Base-by-base conservation (phyloP, 1,139 yeast genomes). In the Suhomyces bokatorum region DNA sequence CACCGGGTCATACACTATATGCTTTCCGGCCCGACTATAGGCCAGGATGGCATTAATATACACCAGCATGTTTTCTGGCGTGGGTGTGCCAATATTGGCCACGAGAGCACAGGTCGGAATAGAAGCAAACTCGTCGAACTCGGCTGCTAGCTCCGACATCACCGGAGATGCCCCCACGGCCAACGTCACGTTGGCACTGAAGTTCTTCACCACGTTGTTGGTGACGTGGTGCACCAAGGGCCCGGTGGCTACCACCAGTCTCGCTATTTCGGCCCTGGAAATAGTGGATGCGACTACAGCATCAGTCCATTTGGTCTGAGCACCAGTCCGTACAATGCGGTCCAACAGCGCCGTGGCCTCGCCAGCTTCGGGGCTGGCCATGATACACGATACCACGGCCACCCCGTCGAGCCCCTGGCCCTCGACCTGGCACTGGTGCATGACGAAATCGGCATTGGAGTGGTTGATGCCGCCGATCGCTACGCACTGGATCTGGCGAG, bases 181-280 rank as follows among this genome's bases (percentile, higher is more conserved):
- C 44, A 91, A 68, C 0, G 95, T 82, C n/a, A 88, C 87, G 57
- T 91, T 90, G 27, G 98, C 97, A 51, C 90, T 85, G 59, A 88
- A 83, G 59, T 88, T 85, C 59, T 88, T 87, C 33, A 87, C 97
- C n/a, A 91, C 97, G 45, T 79, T 78, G 59, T 91, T 91, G 32
- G 97, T 90, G 50, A 91, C 84, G 55, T 90, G 96, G 59, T 91
- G 97, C 6, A 88, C 83, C 55, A 91, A 65, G 0, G 97, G 95
- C 8, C 52, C 57, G 24, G 43, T 35, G n/a, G 39, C 15, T 6
- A 28, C 37, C 14, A 39, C 49, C 30, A 27, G 29, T 16, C 26
- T 17, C 14, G 31, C 27, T 13, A 27, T 8, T 6, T 22, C 32
- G 14, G 37, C 12, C 6, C 28, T 24, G n/a, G 35, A 15, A 10